Percentiles rank a stretch among this genome's conserved stretches.
These are phyloP conservation scores for Pelargonium exstipulatum DNA, from an alignment of 441 rosid species.

Conservation along the genomic window DNA sequence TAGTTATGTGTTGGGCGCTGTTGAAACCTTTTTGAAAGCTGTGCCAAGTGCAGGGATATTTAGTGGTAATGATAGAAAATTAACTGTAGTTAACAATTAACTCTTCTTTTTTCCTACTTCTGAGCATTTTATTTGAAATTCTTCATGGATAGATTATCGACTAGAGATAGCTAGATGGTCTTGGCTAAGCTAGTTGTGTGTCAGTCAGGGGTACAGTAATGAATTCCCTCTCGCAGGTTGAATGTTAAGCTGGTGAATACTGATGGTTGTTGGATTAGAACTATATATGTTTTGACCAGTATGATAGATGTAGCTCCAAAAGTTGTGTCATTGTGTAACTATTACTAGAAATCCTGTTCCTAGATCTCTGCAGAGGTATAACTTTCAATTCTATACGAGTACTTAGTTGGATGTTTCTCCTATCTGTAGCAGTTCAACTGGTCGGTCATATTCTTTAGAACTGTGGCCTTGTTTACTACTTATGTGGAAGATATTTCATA, in stretches of 20 bases:
- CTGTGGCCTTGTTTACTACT: neutral
- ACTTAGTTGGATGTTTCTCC: neutral
- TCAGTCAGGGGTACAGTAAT: neutral
- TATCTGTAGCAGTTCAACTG: neutral
- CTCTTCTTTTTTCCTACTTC: neutral
- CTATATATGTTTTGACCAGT: neutral
- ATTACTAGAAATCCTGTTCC: neutral
- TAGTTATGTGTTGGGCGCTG: slow-evolving; percentile 99
- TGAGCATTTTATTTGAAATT: slow-evolving; percentile 1
- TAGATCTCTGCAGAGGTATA: neutral
- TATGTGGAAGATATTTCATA: neutral
- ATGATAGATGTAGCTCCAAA: neutral
- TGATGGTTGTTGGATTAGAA: neutral
- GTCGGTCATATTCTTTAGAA: neutral
- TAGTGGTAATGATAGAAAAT: slow-evolving; percentile 44
- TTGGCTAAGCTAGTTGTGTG: neutral
- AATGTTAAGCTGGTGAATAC: neutral
- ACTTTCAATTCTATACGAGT: neutral
- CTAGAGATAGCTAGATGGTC: neutral
- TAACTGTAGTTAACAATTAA: slow-evolving; percentile 11
- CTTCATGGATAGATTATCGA: neutral
- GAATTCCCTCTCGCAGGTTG: neutral
- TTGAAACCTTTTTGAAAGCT: slow-evolving; percentile 95
- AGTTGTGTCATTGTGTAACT: neutral
- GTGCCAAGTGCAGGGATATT: slow-evolving; percentile 95